A percentile compares a stretch with the other conserved stretches of the same genome.
Conservation (phyloP, 148 eudicot genomes). For the Nyssa sinensis region DNA sequence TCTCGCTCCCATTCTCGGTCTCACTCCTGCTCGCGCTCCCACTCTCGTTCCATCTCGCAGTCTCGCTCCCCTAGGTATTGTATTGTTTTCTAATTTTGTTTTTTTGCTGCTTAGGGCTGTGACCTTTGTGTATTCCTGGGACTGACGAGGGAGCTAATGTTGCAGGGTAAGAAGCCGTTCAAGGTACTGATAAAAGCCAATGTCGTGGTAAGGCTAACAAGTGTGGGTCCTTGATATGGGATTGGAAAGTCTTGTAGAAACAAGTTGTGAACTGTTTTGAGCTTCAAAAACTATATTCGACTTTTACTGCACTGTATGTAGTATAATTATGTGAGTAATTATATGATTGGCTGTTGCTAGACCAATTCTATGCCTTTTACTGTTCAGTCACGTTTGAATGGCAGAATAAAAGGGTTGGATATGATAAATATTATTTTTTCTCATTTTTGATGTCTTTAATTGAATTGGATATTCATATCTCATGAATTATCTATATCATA, state of each 20-base stretch:
- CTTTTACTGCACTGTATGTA: no score
- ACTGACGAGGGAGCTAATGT: conserved; percentile 10
- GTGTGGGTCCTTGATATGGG: background rate
- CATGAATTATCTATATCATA: no score
- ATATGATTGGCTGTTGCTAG: no score
- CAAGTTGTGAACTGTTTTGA: no score
- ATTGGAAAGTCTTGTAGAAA: background rate
- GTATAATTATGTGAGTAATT: no score
- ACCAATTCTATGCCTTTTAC: no score
- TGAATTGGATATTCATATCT: no score
- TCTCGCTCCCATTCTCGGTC: conserved; percentile 40
- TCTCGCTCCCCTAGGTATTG: conserved; percentile 81
- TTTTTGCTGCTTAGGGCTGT: background rate
- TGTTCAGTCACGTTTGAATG: no score
- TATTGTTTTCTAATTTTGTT: background rate
- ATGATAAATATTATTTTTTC: no score
- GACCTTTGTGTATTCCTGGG: background rate
- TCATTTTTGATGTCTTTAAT: no score
- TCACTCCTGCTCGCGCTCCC: conserved; percentile 35
- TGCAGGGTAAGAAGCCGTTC: conserved; percentile 60
- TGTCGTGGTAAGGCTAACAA: background rate
- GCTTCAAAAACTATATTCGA: no score
- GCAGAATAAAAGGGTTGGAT: no score
- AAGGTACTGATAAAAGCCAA: conserved; percentile 40
- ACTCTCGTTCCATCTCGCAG: conserved; percentile 53